A percentile compares a stretch with the other conserved stretches of the same genome.
These are phyloP conservation scores for Lactifluus subvellereus DNA, from an alignment of 768 basidiomycete species.

Conservation along the genomic window DNA sequence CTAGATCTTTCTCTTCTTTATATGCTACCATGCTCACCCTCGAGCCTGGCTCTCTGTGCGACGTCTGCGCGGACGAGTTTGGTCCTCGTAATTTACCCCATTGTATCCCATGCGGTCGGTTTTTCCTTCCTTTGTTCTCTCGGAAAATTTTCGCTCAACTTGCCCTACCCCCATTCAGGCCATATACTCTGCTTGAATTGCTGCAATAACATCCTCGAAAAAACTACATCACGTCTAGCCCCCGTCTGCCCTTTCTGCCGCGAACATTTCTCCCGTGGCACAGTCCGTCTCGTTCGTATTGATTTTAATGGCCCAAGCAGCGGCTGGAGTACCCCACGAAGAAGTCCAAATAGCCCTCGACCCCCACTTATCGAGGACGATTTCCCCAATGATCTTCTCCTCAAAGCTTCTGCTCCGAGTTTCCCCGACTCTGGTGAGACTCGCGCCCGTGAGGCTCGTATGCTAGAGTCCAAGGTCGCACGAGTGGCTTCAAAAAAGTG, in stretches of 20 bases:
- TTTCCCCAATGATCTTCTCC: slow-evolving; percentile 32
- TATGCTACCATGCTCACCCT: slow-evolving; percentile 64
- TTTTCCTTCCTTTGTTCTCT: slow-evolving; percentile 25
- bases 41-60: slow-evolving; percentile 76
- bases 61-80: slow-evolving; percentile 86
- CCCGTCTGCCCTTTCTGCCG: slow-evolving; percentile 84
- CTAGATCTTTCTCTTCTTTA: slow-evolving; percentile 22
- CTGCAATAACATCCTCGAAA: slow-evolving; percentile 76
- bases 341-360: slow-evolving; percentile 40
- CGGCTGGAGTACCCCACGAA: slow-evolving; percentile 62
- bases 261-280: slow-evolving; percentile 60
- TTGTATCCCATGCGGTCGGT: slow-evolving; percentile 75
- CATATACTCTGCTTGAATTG: slow-evolving; percentile 76
- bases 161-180: slow-evolving; percentile 40
- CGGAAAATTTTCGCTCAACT: slow-evolving; percentile 28
- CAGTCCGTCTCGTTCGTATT: slow-evolving; percentile 70
- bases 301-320: slow-evolving; percentile 55
- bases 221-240: slow-evolving; percentile 61
- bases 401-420: slow-evolving; percentile 30
- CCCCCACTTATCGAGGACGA: slow-evolving; percentile 41
- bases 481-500: slow-evolving; percentile 79
- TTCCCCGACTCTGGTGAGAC: slow-evolving; percentile 30
- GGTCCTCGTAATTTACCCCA: slow-evolving; percentile 68
- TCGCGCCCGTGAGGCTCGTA: slow-evolving; percentile 46
- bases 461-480: slow-evolving; percentile 73